These are phyloP conservation scores for Pichia sp. DNA, from an alignment of 1,139 yeast genomes.

Conservation along the genomic window DNA sequence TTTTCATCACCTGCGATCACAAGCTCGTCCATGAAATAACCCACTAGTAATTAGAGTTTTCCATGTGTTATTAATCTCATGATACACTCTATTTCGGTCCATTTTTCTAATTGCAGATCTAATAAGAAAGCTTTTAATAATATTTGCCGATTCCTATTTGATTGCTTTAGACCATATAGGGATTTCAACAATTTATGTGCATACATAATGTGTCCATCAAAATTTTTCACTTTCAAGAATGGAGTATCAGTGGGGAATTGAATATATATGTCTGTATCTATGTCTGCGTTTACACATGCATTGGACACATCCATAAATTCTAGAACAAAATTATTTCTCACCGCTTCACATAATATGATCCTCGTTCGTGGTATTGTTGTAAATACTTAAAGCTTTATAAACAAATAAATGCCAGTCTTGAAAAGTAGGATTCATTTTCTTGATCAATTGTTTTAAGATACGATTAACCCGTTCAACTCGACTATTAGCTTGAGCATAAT, in stretches of 20 bases:
- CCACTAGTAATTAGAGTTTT: not conserved
- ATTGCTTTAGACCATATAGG: conserved; percentile 2
- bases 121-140: not conserved
- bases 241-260: conserved; percentile 1
- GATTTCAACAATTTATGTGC: conserved; percentile 2
- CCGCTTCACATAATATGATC: not conserved
- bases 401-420: not conserved
- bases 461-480: not conserved
- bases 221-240: not conserved
- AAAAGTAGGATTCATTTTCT: not conserved
- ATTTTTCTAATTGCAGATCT: not conserved
- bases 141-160: not conserved
- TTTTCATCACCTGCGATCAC: conserved; percentile 1
- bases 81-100: not conserved
- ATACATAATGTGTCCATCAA: not conserved
- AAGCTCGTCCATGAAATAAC: conserved; percentile 1
- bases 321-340: not conserved
- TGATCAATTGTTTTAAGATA: not conserved
- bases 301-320: conserved; percentile 4
- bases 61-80: not conserved
- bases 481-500: not conserved
- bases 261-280: not conserved
- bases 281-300: conserved; percentile 2
- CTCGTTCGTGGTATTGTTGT: not conserved
- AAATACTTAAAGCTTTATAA: not conserved